Base-by-base conservation (phyloP, 73 alveolate genomes). In the Paramecium octaurelia region DNA sequence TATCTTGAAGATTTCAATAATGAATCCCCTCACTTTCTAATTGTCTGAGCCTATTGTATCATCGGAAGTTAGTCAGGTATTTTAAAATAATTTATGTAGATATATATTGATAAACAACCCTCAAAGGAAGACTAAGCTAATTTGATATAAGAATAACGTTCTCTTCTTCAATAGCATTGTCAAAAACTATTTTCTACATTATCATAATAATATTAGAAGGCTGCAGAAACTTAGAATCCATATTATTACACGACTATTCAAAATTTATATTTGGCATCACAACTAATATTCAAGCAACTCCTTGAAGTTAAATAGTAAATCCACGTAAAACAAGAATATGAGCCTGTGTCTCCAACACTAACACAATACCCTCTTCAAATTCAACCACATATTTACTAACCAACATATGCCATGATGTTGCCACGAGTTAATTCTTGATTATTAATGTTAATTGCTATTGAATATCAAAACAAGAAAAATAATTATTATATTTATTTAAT, bases 21-120 rank as follows among this genome's bases (percentile, higher is more conserved):
- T 80, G 4, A 40, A 80, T 42, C 91, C 91, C 24, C 16, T 80
- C 6, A 80, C 46, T 10, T 35, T 80, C 34, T 20, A 20, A 23
- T 50, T 46, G 42, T 80, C 91, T 11, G 27, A 21, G 34, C 91
- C 70, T 35, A 23, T 80, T 42, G 57, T 31, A 80, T 46, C 73
- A 31, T 42, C 91, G 8, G 43, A 80, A 80, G 91, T 44, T 44
- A 43, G 76, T 80, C 57, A 40, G 91, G 91, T 80, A 80, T 43
- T 24, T 42, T 44, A 44, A 44, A 43, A 6, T 4, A 80, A 21
- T 0, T 4, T 38, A 44, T 42, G 16, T 46, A 80, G 91, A 80
- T 80, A 80, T 80, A 80, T 46, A 80, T 80, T 44, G 91, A 80
- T 50, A 80, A 48, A 80, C 29, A 80, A 42, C 91, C 91, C 21